phyloP scores from a whole-genome alignment of 129 eudicot species.

The Flaveria brownii region DNA sequence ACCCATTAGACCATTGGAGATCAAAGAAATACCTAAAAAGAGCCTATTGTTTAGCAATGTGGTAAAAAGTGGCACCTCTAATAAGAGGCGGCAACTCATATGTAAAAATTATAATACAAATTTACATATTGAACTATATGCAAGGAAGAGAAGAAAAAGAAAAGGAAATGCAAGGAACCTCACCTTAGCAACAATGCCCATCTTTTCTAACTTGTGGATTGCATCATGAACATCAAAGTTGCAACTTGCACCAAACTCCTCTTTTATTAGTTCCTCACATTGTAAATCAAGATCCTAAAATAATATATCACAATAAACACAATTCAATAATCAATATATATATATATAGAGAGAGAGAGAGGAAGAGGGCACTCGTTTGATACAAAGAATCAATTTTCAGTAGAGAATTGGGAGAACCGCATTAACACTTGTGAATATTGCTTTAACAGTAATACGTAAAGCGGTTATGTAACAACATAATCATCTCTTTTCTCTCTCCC shows the following conservation, averaged over 20 bases:
- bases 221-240: slow-evolving; percentile 97
- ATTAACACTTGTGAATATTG: not conserved
- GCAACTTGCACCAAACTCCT: slow-evolving; percentile 80
- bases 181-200: slow-evolving; percentile 91
- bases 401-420: not conserved
- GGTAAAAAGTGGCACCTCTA: not conserved
- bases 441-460: not conserved
- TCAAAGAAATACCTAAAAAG: not conserved
- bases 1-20: not conserved
- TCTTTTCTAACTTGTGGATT: slow-evolving; percentile 71
- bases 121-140: not conserved
- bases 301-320: slow-evolving; percentile 5
- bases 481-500: too few relatives aligned
- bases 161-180: slow-evolving; percentile 26
- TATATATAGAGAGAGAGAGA: not conserved
- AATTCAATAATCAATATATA: not conserved
- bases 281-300: slow-evolving; percentile 77
- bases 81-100: not conserved
- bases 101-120: not conserved
- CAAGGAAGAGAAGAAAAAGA: not conserved
- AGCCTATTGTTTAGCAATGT: not conserved
- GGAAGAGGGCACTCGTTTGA: not conserved
- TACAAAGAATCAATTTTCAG: not conserved
- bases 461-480: not conserved
- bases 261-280: slow-evolving; percentile 79